Evolutionary conservation across 305 asterid species (phyloP), one percentile per base, ranked within the genome.

Genomic region (Rubia balearica): DNA sequence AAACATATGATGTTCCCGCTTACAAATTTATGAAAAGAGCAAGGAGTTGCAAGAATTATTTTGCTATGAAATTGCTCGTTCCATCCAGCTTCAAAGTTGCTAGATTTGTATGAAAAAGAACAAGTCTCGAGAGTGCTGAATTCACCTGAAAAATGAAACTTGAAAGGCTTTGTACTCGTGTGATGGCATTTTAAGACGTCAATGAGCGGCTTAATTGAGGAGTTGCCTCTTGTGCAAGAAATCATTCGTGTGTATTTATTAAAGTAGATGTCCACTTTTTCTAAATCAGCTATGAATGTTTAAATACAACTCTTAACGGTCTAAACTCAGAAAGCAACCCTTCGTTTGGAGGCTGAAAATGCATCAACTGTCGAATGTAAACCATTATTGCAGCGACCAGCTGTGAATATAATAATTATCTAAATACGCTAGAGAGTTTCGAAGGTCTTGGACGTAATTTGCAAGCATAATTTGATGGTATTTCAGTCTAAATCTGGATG

Each of bases 1-100:
- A 77, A 74, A 82, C 89, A 87, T 85, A 77, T 76, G 27, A 78
- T 64, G 62, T 56, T 43, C 73, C 66, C 59, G 70, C 63, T 61
- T 63, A n/a, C 65, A 68, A 77, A 69, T 57, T 75, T 61, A 71
- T 22, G 65, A 53, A 75, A 42, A 69, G 24, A 51, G 42, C 61
- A 40, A 45, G 59, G 64, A 11, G 48, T 71, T 11, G 73, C 70
- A 27, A 46, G 41, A 71, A 22, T 61, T 64, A 36, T 71, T 49
- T 64, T 43, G 43, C 65, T 62, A 0, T 21, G 24, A 16, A 46
- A 21, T 57, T 56, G 14, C 22, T 33, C 36, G 19, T 43, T 16
- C 38, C 21, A 33, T 68, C 63, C 48, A 68, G 36, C 40, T 65
- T 72, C 22, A 6, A 68, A 73, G 66, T 36, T 51, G 19, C 62